Evolutionary conservation across 768 basidiomycete species (phyloP), one percentile per base, ranked within the genome.

Genomic region (Boletus tomentosulus): DNA sequence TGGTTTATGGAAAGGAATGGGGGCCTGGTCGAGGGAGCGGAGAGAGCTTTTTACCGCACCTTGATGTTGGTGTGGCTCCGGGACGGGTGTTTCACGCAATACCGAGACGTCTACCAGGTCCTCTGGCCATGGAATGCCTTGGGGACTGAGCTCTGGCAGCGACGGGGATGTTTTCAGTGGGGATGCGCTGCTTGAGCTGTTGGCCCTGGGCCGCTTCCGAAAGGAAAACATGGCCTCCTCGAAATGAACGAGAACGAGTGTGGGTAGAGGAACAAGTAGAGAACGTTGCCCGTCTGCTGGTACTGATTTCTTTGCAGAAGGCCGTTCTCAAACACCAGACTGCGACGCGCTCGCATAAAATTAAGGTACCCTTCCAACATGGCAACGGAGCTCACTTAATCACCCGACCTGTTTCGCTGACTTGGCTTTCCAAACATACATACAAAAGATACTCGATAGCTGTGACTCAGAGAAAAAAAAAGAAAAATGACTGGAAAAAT

Each of bases 41-140:
- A 88, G 78, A 70, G 84, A 85, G 66, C 78, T 80, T 78, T 81
- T 85, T 58, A 78, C 74, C 76, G 86, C 85, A 83, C 85, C 86
- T 80, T 83, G 78, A 67, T 73, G 65, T 68, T 66, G 69, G 58
- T 62, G 48, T 72, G 71, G 62, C 70, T 68, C 54, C 67, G 66
- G 56, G 51, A 46, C 11, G 37, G 62, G 46, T 5, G 74, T 70
- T 62, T 82, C 74, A 49, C 82, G 80, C 55, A 89, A 79, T 55
- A 83, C 80, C 38, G 79, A 75, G 55, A 87, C 75, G 64, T 92
- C 87, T 39, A 93, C 84, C 34, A 93, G 79, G 70, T 85, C 79
- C 71, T 86, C 86, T 24, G 91, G 91, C 91, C 91, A 93, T 53
- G 86, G 86, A 37, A 90, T 87, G 34, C 84, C 87, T 63, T 84